These are phyloP conservation scores for Rhizopogon vinicolor DNA, from an alignment of 768 basidiomycete species.

Conservation along the genomic window DNA sequence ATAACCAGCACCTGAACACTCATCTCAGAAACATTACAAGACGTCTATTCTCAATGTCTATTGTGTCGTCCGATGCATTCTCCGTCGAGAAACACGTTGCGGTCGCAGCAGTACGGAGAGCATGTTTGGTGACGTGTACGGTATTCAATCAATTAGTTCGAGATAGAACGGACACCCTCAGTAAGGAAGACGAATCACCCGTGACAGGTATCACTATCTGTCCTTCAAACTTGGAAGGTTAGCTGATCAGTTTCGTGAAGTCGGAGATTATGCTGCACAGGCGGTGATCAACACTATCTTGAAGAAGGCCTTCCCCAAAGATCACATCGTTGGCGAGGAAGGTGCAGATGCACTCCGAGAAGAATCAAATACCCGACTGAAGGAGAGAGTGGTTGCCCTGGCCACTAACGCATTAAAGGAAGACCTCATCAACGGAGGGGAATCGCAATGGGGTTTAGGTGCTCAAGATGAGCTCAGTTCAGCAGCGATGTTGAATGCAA, in stretches of 20 bases:
- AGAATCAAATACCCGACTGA: conserved; percentile 38
- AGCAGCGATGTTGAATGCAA: conserved; percentile 70
- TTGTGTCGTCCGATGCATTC: conserved; percentile 27
- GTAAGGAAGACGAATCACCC: conserved; percentile 89
- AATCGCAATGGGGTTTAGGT: conserved; percentile 68
- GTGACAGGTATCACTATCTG: conserved; percentile 61
- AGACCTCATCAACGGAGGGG: conserved; percentile 51
- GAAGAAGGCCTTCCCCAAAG: conserved; percentile 68
- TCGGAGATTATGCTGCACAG: conserved; percentile 93
- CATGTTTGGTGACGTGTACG: conserved; percentile 75
- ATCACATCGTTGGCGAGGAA: conserved; percentile 93
- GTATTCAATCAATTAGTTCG: conserved; percentile 80
- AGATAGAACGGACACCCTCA: conserved; percentile 71
- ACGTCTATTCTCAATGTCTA: background rate
- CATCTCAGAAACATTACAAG: background rate
- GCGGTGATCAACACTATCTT: conserved; percentile 87
- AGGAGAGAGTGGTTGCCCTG: conserved; percentile 70
- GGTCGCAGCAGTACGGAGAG: conserved; percentile 81
- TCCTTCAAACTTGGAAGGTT: background rate
- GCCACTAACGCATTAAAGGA: conserved; percentile 74
- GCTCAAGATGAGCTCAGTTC: conserved; percentile 47
- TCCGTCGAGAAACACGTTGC: conserved; percentile 76
- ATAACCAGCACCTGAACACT: background rate
- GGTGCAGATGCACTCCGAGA: conserved; percentile 75
- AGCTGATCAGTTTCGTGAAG: conserved; percentile 32